phyloP scores from a whole-genome alignment of 2,329 filamentous ascomycete genomes.

The Ophiostoma sp. region DNA sequence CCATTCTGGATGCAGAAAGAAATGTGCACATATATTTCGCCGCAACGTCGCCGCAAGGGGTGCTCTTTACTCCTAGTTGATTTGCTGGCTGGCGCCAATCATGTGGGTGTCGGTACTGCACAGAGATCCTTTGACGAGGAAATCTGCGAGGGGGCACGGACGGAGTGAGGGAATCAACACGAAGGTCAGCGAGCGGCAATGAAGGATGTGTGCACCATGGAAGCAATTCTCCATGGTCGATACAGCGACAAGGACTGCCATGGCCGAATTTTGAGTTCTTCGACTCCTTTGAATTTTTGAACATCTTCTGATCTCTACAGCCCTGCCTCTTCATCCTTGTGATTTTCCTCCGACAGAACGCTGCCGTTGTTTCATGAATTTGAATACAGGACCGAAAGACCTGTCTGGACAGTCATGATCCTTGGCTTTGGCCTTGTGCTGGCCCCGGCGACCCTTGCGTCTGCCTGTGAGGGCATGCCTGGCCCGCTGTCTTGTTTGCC shows the following conservation, averaged over 20 bases:
- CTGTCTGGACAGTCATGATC: neutral
- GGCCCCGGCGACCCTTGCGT: neutral
- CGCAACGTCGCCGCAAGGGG: neutral
- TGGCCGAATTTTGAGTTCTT: neutral
- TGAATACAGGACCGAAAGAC: neutral
- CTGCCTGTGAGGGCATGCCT: neutral
- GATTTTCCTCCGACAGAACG: neutral
- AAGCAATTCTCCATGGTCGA: neutral
- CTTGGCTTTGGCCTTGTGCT: neutral
- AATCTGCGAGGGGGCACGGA: constrained; percentile 4
- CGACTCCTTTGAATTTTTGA: neutral
- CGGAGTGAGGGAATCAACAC: neutral
- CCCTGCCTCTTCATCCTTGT: neutral
- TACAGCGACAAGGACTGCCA: neutral
- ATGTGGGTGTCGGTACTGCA: neutral
- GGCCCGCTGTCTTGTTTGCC: neutral
- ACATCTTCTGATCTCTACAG: neutral
- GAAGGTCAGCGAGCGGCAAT: neutral
- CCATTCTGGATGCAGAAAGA: constrained; percentile 11
- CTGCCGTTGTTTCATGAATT: constrained; percentile 16
- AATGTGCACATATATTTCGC: neutral
- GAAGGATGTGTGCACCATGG: neutral
- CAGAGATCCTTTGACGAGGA: neutral
- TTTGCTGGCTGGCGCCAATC: neutral
- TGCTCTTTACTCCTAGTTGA: neutral